phyloP scores from a whole-genome alignment of 2,329 filamentous ascomycete genomes.

The Blastomyces emzantsi region DNA sequence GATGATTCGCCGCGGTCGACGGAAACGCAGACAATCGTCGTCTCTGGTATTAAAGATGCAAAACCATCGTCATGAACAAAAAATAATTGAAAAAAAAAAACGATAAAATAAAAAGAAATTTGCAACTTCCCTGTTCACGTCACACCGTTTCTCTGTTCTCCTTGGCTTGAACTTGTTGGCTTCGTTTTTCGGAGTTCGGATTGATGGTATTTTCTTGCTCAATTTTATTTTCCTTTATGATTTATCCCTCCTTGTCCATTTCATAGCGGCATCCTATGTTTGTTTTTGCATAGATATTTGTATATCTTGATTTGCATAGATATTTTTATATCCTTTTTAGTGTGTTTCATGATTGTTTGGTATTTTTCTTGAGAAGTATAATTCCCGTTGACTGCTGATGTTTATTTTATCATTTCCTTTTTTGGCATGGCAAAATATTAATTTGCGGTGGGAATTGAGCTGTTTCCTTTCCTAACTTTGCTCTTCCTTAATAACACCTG shows the following conservation, averaged over 20 bases:
- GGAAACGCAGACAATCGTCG: slow-evolving; percentile 29
- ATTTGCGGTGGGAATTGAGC: not conserved
- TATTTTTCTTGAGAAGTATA: not conserved
- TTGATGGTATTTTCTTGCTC: not conserved
- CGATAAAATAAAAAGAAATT: not conserved
- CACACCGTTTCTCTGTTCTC: not conserved
- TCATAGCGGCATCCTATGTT: slow-evolving; percentile 1
- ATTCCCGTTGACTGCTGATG: not conserved
- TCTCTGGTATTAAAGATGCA: slow-evolving; percentile 25
- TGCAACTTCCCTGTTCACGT: not conserved
- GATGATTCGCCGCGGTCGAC: slow-evolving; percentile 18
- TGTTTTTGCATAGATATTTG: not conserved
- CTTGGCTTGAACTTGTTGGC: not conserved
- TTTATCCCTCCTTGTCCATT: not conserved
- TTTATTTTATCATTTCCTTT: not conserved
- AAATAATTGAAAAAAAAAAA: not conserved
- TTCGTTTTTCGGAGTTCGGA: not conserved
- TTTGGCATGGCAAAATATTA: not conserved
- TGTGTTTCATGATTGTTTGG: not conserved
- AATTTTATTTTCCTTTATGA: not conserved
- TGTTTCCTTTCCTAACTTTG: not conserved
- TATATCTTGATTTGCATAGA: not conserved
- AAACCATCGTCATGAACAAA: slow-evolving; percentile 9
- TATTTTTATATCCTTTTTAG: not conserved
- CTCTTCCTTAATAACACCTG: not conserved